Conservation (phyloP, 306 rosid species). For the Cucumis cinereus region DNA sequence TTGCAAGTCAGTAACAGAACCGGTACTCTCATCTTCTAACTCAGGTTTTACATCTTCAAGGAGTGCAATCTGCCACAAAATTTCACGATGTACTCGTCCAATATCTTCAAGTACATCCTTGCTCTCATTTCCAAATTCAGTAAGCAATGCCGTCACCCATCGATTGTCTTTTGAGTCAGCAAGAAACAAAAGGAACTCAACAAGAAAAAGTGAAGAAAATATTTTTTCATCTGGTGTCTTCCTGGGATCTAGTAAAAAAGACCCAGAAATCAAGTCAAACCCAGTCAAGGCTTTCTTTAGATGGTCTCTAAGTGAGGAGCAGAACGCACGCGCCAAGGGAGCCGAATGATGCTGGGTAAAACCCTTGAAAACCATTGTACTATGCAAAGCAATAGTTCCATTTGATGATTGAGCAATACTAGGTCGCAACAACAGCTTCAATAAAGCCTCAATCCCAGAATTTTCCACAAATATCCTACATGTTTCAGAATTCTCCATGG, state of each 20-base stretch:
- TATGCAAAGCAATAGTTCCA: conserved; percentile 90
- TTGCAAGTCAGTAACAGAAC: conserved; percentile 53
- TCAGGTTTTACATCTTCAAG: conserved; percentile 71
- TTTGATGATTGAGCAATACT: conserved; percentile 79
- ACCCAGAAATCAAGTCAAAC: conserved; percentile 43
- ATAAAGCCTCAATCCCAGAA: conserved; percentile 76
- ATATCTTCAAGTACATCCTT: conserved; percentile 84
- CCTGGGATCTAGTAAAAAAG: conserved; percentile 59
- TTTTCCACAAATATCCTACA: conserved; percentile 91
- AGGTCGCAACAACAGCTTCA: conserved; percentile 67
- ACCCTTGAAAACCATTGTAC: conserved; percentile 96
- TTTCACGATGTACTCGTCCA: conserved; percentile 73
- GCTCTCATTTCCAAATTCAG: conserved; percentile 77
- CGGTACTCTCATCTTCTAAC: conserved; percentile 44
- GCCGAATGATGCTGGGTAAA: conserved; percentile 90
- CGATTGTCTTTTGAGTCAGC: conserved; percentile 96
- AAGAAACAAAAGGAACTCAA: conserved; percentile 88
- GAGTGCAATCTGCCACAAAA: conserved; percentile 84
- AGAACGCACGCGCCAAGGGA: conserved; percentile 73
- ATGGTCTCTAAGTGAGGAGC: conserved; percentile 66
- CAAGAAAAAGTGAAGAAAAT: conserved; percentile 64
- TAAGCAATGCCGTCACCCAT: conserved; percentile 77
- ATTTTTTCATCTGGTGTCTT: conserved; percentile 46
- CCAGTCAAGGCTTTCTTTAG: conserved; percentile 69
- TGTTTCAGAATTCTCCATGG: conserved; percentile 91